Evolutionary conservation across 1,284 basidiomycete species (phyloP).

Genomic region (Grifola frondosa): DNA sequence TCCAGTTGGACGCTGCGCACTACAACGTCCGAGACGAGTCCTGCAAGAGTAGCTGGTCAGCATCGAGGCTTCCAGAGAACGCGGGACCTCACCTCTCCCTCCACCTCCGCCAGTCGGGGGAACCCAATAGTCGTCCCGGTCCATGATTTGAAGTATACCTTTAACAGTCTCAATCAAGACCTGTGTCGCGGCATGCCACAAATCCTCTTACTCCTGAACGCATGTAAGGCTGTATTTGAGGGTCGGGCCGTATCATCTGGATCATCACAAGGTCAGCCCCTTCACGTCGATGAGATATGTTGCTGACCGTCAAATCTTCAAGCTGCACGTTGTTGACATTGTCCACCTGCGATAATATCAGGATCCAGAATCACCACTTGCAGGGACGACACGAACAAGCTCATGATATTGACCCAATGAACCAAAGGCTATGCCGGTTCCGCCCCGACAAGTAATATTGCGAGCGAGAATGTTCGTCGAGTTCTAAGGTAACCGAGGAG

Average conservation of each 20-base stretch:
- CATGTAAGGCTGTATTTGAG: slow-evolving; percentile 56
- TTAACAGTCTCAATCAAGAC: slow-evolving; percentile 1
- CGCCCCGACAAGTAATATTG: slow-evolving; percentile 59
- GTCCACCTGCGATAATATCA: slow-evolving; percentile 40
- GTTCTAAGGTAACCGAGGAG: slow-evolving; percentile 37
- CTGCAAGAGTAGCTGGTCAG: slow-evolving; percentile 28
- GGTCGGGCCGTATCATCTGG: slow-evolving; percentile 47
- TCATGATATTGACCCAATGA: slow-evolving; percentile 61
- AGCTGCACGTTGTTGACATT: slow-evolving; percentile 57
- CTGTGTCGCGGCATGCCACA: slow-evolving; percentile 7
- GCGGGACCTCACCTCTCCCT: slow-evolving; percentile 41
- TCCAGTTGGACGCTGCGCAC: slow-evolving; percentile 47
- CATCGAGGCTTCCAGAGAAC: neutral
- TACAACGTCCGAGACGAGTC: slow-evolving; percentile 50
- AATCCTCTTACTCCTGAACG: slow-evolving; percentile 40
- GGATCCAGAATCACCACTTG: slow-evolving; percentile 1
- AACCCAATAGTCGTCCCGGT: slow-evolving; percentile 51
- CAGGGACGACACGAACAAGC: slow-evolving; percentile 36
- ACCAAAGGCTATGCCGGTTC: slow-evolving; percentile 65
- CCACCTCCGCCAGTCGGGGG: slow-evolving; percentile 68
- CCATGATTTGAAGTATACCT: slow-evolving; percentile 70
- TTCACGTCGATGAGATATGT: neutral
- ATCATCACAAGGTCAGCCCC: neutral
- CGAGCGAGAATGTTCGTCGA: slow-evolving; percentile 52
- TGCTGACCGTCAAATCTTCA: slow-evolving; percentile 46